A percentile compares a stretch with the other conserved stretches of the same genome.
Conservation (phyloP, 768 basidiomycete species). For the Suillus plorans region DNA sequence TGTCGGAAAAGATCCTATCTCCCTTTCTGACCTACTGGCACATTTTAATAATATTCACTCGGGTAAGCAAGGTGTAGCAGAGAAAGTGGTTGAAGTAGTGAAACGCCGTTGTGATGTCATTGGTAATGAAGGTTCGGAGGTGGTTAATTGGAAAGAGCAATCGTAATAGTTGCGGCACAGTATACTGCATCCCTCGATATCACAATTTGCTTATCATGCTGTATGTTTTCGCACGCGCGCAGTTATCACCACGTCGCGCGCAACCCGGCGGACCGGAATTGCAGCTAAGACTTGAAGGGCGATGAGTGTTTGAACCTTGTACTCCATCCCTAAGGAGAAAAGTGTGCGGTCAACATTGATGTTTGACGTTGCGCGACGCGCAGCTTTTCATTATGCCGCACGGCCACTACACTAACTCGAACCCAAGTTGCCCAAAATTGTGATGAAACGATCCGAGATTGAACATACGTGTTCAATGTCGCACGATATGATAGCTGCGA, state of each 20-base stretch:
- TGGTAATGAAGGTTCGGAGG: constrained; percentile 43
- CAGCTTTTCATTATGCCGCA: constrained; percentile 21
- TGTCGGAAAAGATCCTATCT: constrained; percentile 41
- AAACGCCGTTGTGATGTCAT: constrained; percentile 62
- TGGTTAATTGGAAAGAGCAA: constrained; percentile 23
- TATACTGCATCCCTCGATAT: neutral
- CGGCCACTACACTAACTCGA: constrained; percentile 18
- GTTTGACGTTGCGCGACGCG: constrained; percentile 23
- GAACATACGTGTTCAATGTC: neutral
- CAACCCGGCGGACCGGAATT: neutral
- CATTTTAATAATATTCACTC: constrained; percentile 22
- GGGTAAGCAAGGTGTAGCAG: constrained; percentile 58
- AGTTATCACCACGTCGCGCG: neutral
- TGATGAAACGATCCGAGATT: constrained; percentile 9
- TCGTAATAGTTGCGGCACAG: constrained; percentile 5
- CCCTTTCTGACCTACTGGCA: constrained; percentile 22
- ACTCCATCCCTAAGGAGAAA: constrained; percentile 10
- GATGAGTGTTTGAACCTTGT: constrained; percentile 10
- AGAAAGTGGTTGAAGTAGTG: constrained; percentile 79
- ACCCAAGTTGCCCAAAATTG: constrained; percentile 15
- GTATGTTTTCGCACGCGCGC: neutral
- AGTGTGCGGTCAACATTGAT: constrained; percentile 20
- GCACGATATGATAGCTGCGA: constrained; percentile 3
- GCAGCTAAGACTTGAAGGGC: neutral
- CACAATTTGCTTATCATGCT: constrained; percentile 4